Percentiles rank a stretch among this genome's conserved stretches.
These are phyloP conservation scores for Fusarium secorum DNA, from an alignment of 2,329 filamentous ascomycete species.

Conservation along the genomic window DNA sequence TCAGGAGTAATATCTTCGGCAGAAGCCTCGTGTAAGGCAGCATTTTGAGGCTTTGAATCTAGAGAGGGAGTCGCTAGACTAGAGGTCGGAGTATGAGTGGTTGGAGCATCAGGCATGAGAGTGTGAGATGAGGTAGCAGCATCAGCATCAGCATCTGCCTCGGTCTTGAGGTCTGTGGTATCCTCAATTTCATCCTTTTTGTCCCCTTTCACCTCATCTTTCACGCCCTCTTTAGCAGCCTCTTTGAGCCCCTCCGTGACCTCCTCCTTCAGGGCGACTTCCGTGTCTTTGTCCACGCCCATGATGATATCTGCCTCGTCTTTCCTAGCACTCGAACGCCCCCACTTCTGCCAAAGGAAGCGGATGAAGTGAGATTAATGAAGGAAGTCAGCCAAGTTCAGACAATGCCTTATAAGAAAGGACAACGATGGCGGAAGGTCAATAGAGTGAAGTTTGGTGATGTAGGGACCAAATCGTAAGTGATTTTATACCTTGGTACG, in stretches of 20 bases:
- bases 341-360: slow-evolving; percentile 20
- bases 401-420: neutral
- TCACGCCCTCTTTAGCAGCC: slow-evolving; percentile 19
- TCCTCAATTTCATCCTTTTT: slow-evolving; percentile 18
- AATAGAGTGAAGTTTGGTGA: neutral
- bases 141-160: neutral
- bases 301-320: slow-evolving; percentile 21
- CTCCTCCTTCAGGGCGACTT: slow-evolving; percentile 37
- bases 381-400: neutral
- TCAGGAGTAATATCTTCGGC: neutral
- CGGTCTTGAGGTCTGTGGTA: neutral
- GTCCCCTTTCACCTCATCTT: slow-evolving; percentile 29
- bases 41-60: neutral
- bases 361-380: neutral
- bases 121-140: slow-evolving; percentile 14
- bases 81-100: slow-evolving; percentile 7
- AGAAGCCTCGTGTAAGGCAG: slow-evolving; percentile 3
- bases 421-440: neutral
- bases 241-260: slow-evolving; percentile 27
- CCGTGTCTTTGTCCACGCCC: slow-evolving; percentile 36
- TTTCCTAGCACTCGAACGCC: slow-evolving; percentile 16
- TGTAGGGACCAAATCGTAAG: slow-evolving; percentile 11
- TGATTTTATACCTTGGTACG: slow-evolving; percentile 15
- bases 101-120: slow-evolving; percentile 8
- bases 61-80: slow-evolving; percentile 4